Evolutionary conservation across 768 basidiomycete species (phyloP), one percentile per base, ranked within the genome.

Genomic region (Candolleomyces efflorescens): DNA sequence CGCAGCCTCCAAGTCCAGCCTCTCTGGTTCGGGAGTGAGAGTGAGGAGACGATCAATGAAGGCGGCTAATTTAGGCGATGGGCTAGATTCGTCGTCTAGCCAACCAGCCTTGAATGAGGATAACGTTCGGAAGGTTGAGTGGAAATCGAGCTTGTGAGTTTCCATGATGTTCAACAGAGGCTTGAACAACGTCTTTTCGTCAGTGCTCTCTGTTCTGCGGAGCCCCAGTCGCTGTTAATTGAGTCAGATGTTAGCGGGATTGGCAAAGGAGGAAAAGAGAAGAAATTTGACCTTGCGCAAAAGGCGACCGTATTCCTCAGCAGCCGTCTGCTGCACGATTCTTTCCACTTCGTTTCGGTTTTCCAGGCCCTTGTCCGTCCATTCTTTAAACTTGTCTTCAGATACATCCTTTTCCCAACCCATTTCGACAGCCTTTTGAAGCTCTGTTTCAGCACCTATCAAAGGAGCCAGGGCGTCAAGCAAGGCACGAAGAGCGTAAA

Each of bases 391-490:
- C 59, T 82, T 78, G 18, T 86, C 85, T 11, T 77, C 63, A 3
- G 79, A 70, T 0, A 65, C 79, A 15, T 74, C 73, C 9, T 80
- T 73, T 0, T 85, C 86, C 92, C 92, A 97, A 1, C 84, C 89
- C 18, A 67, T 54, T 1, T 72, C 63, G 9, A 83, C 77, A 45
- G 82, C 82, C 53, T 77, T 79, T 13, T 82, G 70, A 32, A 83
- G 81, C 17, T 75, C 67, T 65, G 53, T 38, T 20, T 99, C 96
- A 6, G 87, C 89, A 2, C 94, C 94, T 47, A 98, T 86, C 49
- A 99, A 73, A 3, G 93, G 93, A 0, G 90, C 80, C 17, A 97
- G 83, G 0, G 94, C 79, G 53, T 81, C 76, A n/a, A 92, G 79
- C 7, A 93, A 79, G 17, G 90, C 84, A 36, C 85, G 84, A 12